Percentiles rank a stretch among this genome's conserved stretches.
phyloP scores from a whole-genome alignment of 441 rosid species.

The Brassica hybrid region DNA sequence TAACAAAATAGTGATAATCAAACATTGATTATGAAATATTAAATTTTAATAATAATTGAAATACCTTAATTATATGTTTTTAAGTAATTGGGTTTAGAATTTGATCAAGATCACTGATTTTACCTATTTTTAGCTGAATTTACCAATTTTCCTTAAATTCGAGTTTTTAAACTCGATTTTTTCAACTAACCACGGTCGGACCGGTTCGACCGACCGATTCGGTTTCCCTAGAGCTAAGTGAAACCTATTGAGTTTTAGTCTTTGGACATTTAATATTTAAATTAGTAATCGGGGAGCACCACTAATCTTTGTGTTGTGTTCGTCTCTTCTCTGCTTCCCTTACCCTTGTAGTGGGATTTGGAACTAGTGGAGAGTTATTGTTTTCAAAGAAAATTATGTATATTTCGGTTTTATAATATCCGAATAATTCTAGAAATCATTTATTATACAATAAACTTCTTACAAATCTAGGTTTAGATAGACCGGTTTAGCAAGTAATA shows the following conservation, averaged over 20 bases:
- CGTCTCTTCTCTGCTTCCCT: slow-evolving; percentile 23
- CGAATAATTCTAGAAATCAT: neutral
- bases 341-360: neutral
- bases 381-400: neutral
- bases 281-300: slow-evolving; percentile 26
- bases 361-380: slow-evolving; percentile 20
- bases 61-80: no score
- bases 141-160: no score
- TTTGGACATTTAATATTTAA: neutral
- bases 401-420: neutral
- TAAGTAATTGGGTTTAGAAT: no score
- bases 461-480: neutral
- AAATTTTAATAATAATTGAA: no score
- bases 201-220: no score
- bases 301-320: slow-evolving; percentile 5
- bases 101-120: no score
- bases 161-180: no score
- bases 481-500: neutral
- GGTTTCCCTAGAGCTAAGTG: fast-evolving
- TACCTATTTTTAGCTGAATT: no score
- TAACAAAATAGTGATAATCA: no score
- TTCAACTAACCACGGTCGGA: no score
- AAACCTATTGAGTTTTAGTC: neutral
- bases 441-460: neutral
- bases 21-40: no score